Conservation (phyloP, 2,329 filamentous ascomycete genomes). For the Ophiostoma perfectum region DNA sequence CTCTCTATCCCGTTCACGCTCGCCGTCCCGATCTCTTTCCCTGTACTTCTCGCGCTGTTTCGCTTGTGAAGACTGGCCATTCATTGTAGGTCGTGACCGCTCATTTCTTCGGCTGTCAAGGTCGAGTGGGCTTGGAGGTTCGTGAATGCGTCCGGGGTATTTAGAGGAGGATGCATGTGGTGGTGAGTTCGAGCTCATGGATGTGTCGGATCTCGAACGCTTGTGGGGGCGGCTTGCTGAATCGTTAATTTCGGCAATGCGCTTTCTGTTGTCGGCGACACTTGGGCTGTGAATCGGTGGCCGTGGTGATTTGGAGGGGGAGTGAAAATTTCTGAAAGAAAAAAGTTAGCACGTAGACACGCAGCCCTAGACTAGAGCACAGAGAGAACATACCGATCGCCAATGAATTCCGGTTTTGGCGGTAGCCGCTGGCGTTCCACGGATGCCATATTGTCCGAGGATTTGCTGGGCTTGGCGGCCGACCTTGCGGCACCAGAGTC, state of each 20-base stretch:
- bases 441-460: conserved; percentile 25
- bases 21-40: conserved; percentile 8
- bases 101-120: conserved; percentile 23
- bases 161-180: conserved; percentile 16
- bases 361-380: not conserved
- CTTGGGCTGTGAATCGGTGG: conserved; percentile 31
- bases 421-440: conserved; percentile 19
- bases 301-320: conserved; percentile 31
- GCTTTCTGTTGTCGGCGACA: conserved; percentile 44
- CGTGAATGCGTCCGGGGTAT: conserved; percentile 20
- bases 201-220: conserved; percentile 40
- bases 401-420: conserved; percentile 25
- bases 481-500: conserved; percentile 35
- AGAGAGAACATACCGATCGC: conserved; percentile 31
- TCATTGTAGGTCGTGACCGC: conserved; percentile 13
- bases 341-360: not conserved
- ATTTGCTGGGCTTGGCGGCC: conserved; percentile 19
- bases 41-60: conserved; percentile 19
- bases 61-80: conserved; percentile 15
- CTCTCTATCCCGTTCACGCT: conserved; percentile 14
- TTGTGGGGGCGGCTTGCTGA: conserved; percentile 41
- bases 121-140: conserved; percentile 25
- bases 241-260: conserved; percentile 42
- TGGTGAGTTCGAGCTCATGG: conserved; percentile 25
- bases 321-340: conserved; percentile 29